A percentile compares a stretch with the other conserved stretches of the same genome.
Evolutionary conservation across 1,284 basidiomycete species (phyloP).

Genomic region (Fomitopsis palustris): DNA sequence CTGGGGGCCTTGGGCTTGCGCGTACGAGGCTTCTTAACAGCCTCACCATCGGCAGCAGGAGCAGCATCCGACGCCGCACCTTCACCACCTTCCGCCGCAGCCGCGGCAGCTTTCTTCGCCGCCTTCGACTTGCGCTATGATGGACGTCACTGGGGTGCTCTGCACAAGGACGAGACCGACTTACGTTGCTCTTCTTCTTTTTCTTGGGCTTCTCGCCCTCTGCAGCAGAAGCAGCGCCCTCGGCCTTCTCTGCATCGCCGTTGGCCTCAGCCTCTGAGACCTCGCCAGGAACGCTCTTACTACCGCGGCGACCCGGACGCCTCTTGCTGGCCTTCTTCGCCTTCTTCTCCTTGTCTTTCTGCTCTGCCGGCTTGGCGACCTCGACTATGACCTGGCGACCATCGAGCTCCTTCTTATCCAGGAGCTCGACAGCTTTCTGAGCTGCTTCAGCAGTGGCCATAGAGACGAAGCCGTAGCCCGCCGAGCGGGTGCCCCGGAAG

Average conservation of each 20-base stretch:
- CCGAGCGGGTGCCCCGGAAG: conserved; percentile 74
- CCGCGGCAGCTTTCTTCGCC: conserved; percentile 41
- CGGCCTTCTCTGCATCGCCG: conserved; percentile 49
- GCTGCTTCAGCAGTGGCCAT: conserved; percentile 79
- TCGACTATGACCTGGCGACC: conserved; percentile 86
- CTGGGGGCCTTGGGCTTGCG: conserved; percentile 62
- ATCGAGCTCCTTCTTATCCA: conserved; percentile 86
- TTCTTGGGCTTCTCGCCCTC: conserved; percentile 74
- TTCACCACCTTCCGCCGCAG: conserved; percentile 19
- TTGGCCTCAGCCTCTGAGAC: conserved; percentile 83
- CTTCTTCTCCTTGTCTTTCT: conserved; percentile 80
- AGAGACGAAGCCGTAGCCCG: conserved; percentile 91
- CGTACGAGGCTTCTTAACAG: conserved; percentile 47
- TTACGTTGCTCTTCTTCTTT: conserved; percentile 68
- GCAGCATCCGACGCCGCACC: conserved; percentile 6
- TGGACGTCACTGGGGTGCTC: conserved; percentile 9
- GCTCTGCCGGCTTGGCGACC: conserved; percentile 83
- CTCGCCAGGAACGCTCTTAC: conserved; percentile 80
- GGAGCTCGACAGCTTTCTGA: conserved; percentile 80
- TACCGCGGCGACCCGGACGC: conserved; percentile 75
- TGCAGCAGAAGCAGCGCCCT: conserved; percentile 40
- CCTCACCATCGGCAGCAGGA: conserved; percentile 11
- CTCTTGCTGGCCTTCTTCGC: conserved; percentile 68
- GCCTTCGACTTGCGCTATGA: conserved; percentile 52
- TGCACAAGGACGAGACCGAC: conserved; percentile 27